Conservation (phyloP, 768 basidiomycete genomes). For the Pulveroboletus sp. region DNA sequence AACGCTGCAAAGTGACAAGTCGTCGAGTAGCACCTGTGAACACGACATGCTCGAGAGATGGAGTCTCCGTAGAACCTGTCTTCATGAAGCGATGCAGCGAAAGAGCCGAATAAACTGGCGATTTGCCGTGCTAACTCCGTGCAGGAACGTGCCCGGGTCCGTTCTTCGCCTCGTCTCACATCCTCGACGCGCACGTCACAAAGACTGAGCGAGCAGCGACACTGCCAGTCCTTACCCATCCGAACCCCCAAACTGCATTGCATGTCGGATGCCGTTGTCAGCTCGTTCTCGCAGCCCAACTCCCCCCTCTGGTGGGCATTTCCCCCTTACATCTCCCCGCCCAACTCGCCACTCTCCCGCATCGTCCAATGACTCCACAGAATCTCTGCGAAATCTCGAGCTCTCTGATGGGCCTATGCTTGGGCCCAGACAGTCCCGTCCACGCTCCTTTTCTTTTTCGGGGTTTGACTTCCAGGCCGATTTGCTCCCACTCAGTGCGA, state of each 20-base stretch:
- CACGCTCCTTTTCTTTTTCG: constrained; percentile 63
- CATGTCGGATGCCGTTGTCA: constrained; percentile 20
- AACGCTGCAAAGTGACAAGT: no score
- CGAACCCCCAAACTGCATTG: not conserved
- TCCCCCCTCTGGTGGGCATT: constrained; percentile 11
- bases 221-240: not conserved
- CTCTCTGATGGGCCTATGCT: constrained; percentile 57
- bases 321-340: constrained; percentile 4
- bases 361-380: constrained; percentile 50
- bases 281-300: constrained; percentile 15
- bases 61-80: no score
- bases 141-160: not conserved
- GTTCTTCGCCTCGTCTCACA: not conserved
- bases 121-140: not conserved
- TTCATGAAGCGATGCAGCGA: not conserved
- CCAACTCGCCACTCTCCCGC: not conserved
- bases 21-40: no score
- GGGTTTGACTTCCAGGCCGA: constrained; percentile 79
- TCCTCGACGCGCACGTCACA: not conserved
- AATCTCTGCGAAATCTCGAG: constrained; percentile 77
- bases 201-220: not conserved
- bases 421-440: constrained; percentile 23
- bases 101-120: no score
- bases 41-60: no score
- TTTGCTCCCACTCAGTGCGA: constrained; percentile 71